Base-by-base conservation (phyloP, 345 rosid species). In the Gossypium ekmanianum region DNA sequence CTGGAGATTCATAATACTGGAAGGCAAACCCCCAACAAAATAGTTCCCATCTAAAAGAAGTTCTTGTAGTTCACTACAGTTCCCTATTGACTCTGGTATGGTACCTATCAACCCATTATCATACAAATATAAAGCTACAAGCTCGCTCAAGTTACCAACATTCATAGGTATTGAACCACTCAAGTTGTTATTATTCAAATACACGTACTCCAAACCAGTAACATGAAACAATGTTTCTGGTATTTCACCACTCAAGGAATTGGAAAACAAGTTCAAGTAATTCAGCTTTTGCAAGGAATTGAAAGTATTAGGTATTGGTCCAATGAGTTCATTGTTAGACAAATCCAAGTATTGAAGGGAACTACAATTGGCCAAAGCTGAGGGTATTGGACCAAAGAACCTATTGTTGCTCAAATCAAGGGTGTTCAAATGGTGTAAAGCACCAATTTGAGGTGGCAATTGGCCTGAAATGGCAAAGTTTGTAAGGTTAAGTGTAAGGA, bases 41-140 rank as follows among this genome's bases (percentile, higher is more conserved):
- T 79, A 52, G 81, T 92, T 94, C 41, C 24, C 56, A 44, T 68
- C 44, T 81, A 94, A 76, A 77, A 72, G 80, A 10, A 94, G 85
- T 7, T 68, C 17, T 76, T 86, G 71, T 66, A 94, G 61, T 16
- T 71, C 77, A 39, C 83, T 83, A 56, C 96, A 90, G 22, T 87
- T 82, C 61, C 94, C 94, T 59, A 90, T 78, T 9, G 94, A 83
- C 62, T 84, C 89, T 0, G 97, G 94, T 72, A 94, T 81, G 54
- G 78, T 65, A 56, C 96, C 97, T n/a, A 92, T 84, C 0, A 94
- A 75, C 29, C 64, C 70, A 76, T 94, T 94, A 45, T 75, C 43
- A 78, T 41, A 51, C 45, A 94, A 22, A 79, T 82, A 68, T 1
- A 94, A 78, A 20, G 50, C 75, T 57, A 20, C 2, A 54, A 85